Base-by-base conservation (phyloP, 2,329 filamentous ascomycete genomes). In the Amesomyces nigricolor region DNA sequence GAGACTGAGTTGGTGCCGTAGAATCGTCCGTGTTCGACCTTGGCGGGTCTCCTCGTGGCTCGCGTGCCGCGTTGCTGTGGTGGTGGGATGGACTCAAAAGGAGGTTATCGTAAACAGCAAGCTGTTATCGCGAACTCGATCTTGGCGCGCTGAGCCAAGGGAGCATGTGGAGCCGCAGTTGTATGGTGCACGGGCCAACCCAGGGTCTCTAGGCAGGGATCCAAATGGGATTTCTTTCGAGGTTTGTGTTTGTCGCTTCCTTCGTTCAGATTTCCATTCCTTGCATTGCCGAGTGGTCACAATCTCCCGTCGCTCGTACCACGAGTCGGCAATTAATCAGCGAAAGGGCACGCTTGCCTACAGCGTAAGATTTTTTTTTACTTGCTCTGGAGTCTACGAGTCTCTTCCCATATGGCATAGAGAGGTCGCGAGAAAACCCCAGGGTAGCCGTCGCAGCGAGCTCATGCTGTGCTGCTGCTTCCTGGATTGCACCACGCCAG, bases 101-200 rank as follows among this genome's bases (percentile, higher is more conserved):
- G 47, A 52, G 42, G 50, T 44, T 63, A 61, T 62, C 61, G 57
- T 53, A 54, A 62, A 51, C 46, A 14, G 51, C 54, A 58, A 62
- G 51, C 55, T 64, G 62, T 61, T 62, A 62, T 60, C 59, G 58
- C 47, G 40, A 32, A 17, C 7, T 2, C 4, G 16, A 38, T 35
- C n/a, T 39, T 42, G 47, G 35, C 47, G 40, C 53, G 51, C 61
- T 63, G 61, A 22, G 2, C 48, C 42, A 3, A 16, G 9, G 13
- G 8, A 35, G 57, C 35, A 61, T 52, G 54, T 54, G 51, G 58
- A 17, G 40, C n/a, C 17, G 4, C 5, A 19, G 40, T 11, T 13
- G 35, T 37, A 16, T 48, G 35, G 37, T 16, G 48, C 48, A 51
- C 48, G 48, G 53, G 38, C 53, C 44, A 56, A 13, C 5, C 8